Evolutionary conservation across 2,329 filamentous ascomycete species (phyloP), one percentile per base, ranked within the genome.

Genomic region (Neopestalotiopsis rosae): DNA sequence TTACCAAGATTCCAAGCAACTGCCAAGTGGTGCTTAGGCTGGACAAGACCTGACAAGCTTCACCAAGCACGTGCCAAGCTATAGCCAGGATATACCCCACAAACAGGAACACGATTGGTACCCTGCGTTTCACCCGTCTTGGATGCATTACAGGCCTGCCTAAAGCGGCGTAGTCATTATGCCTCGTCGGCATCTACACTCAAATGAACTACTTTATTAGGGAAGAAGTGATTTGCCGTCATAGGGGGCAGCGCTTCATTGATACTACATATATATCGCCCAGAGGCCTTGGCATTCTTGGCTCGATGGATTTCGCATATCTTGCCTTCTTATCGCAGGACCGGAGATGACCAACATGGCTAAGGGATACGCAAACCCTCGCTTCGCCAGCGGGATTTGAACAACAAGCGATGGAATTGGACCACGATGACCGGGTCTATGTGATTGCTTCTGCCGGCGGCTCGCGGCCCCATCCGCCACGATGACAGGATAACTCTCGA

Each of bases 221-320:
- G 63, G 30, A 66, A 66, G 45, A 64, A 34, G 38, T 38, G 28
- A 17, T 57, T 56, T 58, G 17, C 28, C 13, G 42, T 12, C 62
- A 30, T 24, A 65, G 62, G 62, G 38, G 20, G 10, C 63, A 52
- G 45, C 59, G 59, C 59, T 40, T 34, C 42, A 34, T 58, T 49
- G 63, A 66, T 66, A 57, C 63, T 66, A 66, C 63, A 40, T 42
- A 56, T 66, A 57, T 28, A 34, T 66, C 38, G 42, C 52, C 45
- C 42, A 24, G 32, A 34, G 20, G 63, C 40, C 63, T 66, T 66
- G 63, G 63, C 63, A 24, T 49, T 58, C 30, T 66, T 49, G 42
- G 63, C 61, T 57, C 42, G 24, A 32, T 63, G 34, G 45, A 32
- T 34, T 58, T 32, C 45, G 30, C n/a, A 24, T 24, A 45, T 57